A percentile compares a stretch with the other conserved stretches of the same genome.
phyloP scores from a whole-genome alignment of 2,329 filamentous ascomycete species.

The Diaporthe destruens region DNA sequence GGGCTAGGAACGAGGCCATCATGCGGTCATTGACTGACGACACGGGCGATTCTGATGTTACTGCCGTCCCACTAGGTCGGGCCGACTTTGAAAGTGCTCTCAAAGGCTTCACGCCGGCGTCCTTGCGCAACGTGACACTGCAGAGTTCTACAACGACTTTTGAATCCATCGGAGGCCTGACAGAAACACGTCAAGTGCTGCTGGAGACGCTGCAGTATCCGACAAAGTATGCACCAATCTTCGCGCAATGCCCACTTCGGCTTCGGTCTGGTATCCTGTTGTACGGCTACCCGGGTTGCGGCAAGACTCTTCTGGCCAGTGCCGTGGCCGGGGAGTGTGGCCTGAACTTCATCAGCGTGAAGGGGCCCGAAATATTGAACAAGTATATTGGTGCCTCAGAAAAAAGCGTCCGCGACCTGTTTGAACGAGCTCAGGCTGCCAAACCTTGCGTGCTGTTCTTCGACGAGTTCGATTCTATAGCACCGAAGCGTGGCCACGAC shows the following conservation, averaged over 20 bases:
- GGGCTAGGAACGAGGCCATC: slow-evolving; percentile 91
- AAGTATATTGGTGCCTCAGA: slow-evolving; percentile 99
- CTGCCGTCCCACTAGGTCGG: slow-evolving; percentile 73
- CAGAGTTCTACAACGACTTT: slow-evolving; percentile 95
- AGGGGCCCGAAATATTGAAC: slow-evolving; percentile 97
- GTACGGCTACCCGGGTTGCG: slow-evolving; percentile 95
- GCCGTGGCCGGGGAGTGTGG: slow-evolving; percentile 98
- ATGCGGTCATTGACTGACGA: slow-evolving; percentile 80
- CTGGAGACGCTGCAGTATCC: slow-evolving; percentile 97
- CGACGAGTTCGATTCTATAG: slow-evolving; percentile 98
- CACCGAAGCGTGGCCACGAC: slow-evolving; percentile 96
- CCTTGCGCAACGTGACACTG: slow-evolving; percentile 91
- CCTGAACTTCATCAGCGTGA: slow-evolving; percentile 98
- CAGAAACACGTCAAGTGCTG: slow-evolving; percentile 88
- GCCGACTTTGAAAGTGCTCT: slow-evolving; percentile 87
- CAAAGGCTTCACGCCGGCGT: slow-evolving; percentile 94
- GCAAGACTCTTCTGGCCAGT: slow-evolving; percentile 94
- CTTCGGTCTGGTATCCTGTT: slow-evolving; percentile 91
- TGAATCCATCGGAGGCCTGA: slow-evolving; percentile 88
- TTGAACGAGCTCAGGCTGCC: slow-evolving; percentile 91
- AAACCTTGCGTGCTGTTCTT: slow-evolving; percentile 97
- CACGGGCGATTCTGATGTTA: slow-evolving; percentile 59
- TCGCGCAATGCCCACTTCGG: slow-evolving; percentile 94
- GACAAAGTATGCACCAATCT: slow-evolving; percentile 97
- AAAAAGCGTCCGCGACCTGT: slow-evolving; percentile 94